Base-by-base conservation (phyloP, 1,284 basidiomycete genomes). In the Schizophyllum amplum region DNA sequence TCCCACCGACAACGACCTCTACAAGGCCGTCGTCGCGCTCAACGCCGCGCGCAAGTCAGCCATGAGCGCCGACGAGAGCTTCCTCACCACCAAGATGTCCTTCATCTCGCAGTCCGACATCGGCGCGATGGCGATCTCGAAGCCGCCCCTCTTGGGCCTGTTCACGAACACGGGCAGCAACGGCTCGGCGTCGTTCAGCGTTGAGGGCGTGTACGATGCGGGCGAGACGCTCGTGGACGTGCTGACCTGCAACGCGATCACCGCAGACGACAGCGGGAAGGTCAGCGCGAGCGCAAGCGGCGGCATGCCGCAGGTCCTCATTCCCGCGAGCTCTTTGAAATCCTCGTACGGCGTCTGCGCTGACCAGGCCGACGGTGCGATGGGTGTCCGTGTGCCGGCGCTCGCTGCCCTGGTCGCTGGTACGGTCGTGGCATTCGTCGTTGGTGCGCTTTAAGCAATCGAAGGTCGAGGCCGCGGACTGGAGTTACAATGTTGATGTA, bases 91-190 rank as follows among this genome's bases (percentile, higher is more conserved):
- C 0, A 64, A 86, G 75, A 73, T 81, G 56, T 72, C 68, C 57
- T 80, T 82, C 66, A 67, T 82, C 52, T 58, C 69, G 59, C 64
- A 73, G 67, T 52, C 70, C 62, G 67, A 74, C 62, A 57, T 70
- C 50, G 72, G 78, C 57, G 75, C 81, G 0, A 70, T 90, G 48
- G 81, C 76, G 0, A 67, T 88, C 24, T 78, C 75, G 52, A 91
- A 91, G 68, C 72, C 78, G 0, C 86, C 87, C 1, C 68, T 92
- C 60, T 75, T 90, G 52, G 72, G 82, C 5, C 74, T 90, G 17
- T 68, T 91, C 54, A 83, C 84, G 20, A 90, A 90, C 70, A 70
- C 73, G 25, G 89, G 89, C 2, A 63, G 55, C 25, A 60, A 52
- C 42, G 70, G 72, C 6, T 67, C 65, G 46, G 64, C 69, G 13